Evolutionary conservation across 2,329 filamentous ascomycete genomes (phyloP).

Genomic region (Diaporthe sp.): DNA sequence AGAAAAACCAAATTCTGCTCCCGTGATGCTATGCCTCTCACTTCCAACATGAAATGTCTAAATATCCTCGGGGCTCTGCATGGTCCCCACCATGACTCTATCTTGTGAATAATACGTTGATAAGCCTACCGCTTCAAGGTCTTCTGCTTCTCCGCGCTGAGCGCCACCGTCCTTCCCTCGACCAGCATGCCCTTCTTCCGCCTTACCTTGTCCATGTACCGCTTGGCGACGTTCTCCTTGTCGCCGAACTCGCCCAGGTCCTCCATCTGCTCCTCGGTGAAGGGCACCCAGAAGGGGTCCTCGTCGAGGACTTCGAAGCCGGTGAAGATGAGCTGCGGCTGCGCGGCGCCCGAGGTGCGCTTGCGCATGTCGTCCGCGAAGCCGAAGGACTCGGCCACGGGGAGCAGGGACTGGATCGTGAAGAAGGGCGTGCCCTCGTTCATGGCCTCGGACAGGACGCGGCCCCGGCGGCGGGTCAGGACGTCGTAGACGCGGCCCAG

Average conservation of each 20-base stretch:
- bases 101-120: not conserved
- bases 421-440: constrained; percentile 98
- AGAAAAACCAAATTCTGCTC: constrained; percentile 32
- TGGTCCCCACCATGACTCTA: not conserved
- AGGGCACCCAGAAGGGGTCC: constrained; percentile 98
- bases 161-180: constrained; percentile 80
- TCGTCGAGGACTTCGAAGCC: constrained; percentile 95
- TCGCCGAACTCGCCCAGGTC: constrained; percentile 95
- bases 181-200: constrained; percentile 90
- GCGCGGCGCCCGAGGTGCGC: constrained; percentile 88
- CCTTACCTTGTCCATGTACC: constrained; percentile 93
- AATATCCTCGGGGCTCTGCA: not conserved
- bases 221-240: constrained; percentile 94
- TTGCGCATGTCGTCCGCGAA: constrained; percentile 98
- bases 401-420: constrained; percentile 88
- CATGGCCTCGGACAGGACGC: constrained; percentile 90
- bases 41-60: not conserved
- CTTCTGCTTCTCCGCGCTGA: constrained; percentile 93
- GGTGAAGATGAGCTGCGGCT: constrained; percentile 92
- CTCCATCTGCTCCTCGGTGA: constrained; percentile 96
- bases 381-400: constrained; percentile 95
- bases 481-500: constrained; percentile 96
- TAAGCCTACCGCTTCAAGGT: constrained; percentile 70
- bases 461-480: constrained; percentile 93
- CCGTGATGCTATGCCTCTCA: not conserved